phyloP scores from a whole-genome alignment of 257 asterid genomes.

The Pogostemon cablin region DNA sequence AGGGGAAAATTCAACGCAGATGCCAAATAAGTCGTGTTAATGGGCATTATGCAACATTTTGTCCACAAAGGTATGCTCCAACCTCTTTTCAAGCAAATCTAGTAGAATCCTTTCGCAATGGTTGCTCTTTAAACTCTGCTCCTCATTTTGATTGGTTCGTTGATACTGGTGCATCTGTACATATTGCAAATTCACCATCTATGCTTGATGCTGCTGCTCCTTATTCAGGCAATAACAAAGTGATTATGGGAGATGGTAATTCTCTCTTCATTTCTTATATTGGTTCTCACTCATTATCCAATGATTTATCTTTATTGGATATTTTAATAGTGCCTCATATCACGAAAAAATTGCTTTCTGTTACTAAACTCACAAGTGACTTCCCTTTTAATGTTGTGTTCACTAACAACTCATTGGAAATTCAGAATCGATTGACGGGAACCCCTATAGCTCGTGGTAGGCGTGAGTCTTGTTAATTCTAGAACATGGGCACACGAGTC shows the following conservation, averaged over 20 bases:
- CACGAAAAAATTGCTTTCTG: no score
- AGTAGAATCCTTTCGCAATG: not conserved
- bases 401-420: not conserved
- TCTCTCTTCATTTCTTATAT: not conserved
- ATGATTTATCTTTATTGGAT: not conserved
- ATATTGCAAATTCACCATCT: not conserved
- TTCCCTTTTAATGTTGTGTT: no score
- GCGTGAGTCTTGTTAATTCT: not conserved
- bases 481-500: not conserved
- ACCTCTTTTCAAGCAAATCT: not conserved
- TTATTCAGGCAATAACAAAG: not conserved
- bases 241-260: not conserved
- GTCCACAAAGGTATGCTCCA: not conserved
- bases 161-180: not conserved
- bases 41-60: not conserved
- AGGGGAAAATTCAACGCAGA: no score
- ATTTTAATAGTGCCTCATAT: not conserved
- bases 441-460: not conserved
- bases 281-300: not conserved
- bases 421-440: not conserved
- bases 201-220: not conserved
- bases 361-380: not conserved
- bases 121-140: not conserved
- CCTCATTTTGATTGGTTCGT: not conserved
- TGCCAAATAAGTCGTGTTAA: no score